Percentiles rank a stretch among this genome's conserved stretches.
phyloP scores from a whole-genome alignment of 768 basidiomycete genomes.

The Pleurotus sapidus region DNA sequence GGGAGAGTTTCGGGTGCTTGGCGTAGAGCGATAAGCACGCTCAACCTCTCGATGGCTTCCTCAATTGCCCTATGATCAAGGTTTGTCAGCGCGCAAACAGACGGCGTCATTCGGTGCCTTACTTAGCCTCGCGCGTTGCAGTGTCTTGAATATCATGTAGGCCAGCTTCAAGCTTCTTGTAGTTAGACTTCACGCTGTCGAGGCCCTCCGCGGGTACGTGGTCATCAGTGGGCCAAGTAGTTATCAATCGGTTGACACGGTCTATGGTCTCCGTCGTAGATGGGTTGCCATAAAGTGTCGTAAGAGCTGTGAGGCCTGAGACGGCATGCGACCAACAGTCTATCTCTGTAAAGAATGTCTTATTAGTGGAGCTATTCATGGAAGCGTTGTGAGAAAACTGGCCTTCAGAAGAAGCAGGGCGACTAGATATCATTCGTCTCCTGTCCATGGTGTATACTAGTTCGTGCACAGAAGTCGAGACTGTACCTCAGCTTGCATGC shows the following conservation, averaged over 20 bases:
- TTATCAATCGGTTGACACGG: slow-evolving; percentile 71
- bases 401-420: slow-evolving; percentile 81
- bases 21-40: slow-evolving; percentile 68
- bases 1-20: slow-evolving; percentile 61
- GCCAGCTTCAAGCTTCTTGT: slow-evolving; percentile 59
- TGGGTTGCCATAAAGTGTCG: slow-evolving; percentile 49
- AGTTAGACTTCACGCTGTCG: slow-evolving; percentile 57
- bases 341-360: slow-evolving; percentile 47
- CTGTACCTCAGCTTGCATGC: background rate
- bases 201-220: slow-evolving; percentile 64
- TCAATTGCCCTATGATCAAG: slow-evolving; percentile 58
- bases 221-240: slow-evolving; percentile 73
- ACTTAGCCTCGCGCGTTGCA: slow-evolving; percentile 67
- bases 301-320: slow-evolving; percentile 52
- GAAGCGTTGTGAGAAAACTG: slow-evolving; percentile 14
- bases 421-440: slow-evolving; percentile 55
- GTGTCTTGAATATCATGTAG: slow-evolving; percentile 59
- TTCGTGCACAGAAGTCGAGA: background rate
- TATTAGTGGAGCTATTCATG: too few species aligned
- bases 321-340: slow-evolving; percentile 75
- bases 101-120: slow-evolving; percentile 18
- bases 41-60: slow-evolving; percentile 65
- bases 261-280: slow-evolving; percentile 57
- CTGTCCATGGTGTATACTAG: slow-evolving; percentile 51
- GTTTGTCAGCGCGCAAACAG: slow-evolving; percentile 8